Evolutionary conservation across 1,139 yeast species (phyloP), one percentile per base, ranked within the genome.

Genomic region (Kodamaea arcana): DNA sequence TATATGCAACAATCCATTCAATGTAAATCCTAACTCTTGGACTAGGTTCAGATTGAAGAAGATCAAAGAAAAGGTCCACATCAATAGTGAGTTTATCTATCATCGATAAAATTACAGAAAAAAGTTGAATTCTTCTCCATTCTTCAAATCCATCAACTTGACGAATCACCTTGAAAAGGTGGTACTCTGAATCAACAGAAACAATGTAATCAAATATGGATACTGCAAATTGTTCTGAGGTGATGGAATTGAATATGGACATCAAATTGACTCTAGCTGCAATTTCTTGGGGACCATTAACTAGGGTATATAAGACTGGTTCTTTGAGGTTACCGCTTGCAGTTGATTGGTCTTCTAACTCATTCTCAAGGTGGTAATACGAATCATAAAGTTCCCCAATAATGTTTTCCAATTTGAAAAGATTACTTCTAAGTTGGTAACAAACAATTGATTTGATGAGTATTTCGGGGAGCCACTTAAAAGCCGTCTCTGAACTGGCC

Each of bases 1-100:
- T 52, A 17, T 56, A 54, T 0, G 88, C 71, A 28, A 83, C 58
- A 4, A 81, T 63, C 97, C 97, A 88, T 50, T 88, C 97, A 35
- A 83, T 59, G 48, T 82, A 84, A 3, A 75, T 61, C 39, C 96
- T 73, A 2, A 77, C 85, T 39, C 81, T 62, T 1, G 95, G 96
- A 43, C 94, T 83, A 10, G 87, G 78, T 42, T 87, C 95, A 2
- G 49, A 53, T 7, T 53, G 65, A 9, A 67, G 47, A 24, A 64
- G 40, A 1, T 40, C 37, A 20, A 60, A 46, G 30, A 63, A 56
- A 2, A 37, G 36, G 6, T 48, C 48, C 25, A 62, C 43, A 12
- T 22, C 15, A 14, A 40, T 29, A 10, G 51, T 56, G 3, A 63
- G 36, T 14, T 40, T 45, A 27, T 60, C 56, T 50, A 63, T 32